Conservation (phyloP, 768 basidiomycete species). For the Collybiopsis confluens region DNA sequence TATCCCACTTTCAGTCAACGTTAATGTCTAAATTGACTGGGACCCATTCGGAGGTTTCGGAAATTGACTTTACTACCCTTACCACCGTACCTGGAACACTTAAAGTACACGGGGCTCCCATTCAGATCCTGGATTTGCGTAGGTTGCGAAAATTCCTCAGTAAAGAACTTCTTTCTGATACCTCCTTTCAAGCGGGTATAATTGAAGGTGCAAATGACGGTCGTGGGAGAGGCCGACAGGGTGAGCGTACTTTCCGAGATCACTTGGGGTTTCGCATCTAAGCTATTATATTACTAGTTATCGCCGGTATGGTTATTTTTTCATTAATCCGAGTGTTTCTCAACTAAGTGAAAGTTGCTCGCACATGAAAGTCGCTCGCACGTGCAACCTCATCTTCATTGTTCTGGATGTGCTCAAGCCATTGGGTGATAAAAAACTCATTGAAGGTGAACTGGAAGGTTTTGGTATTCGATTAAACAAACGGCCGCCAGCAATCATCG, state of each 20-base stretch:
- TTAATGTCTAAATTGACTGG: slow-evolving; percentile 96
- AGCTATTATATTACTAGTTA: slow-evolving; percentile 42
- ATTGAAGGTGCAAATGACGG: slow-evolving; percentile 98
- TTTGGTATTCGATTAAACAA: slow-evolving; percentile 98
- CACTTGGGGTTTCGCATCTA: neutral
- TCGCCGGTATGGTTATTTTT: slow-evolving; percentile 57
- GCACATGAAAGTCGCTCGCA: slow-evolving; percentile 89
- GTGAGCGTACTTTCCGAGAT: slow-evolving; percentile 32
- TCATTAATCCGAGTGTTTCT: slow-evolving; percentile 10
- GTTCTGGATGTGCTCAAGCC: slow-evolving; percentile 98
- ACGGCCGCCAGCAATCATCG: slow-evolving; percentile 80
- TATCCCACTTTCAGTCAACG: slow-evolving; percentile 55
- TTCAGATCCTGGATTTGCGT: slow-evolving; percentile 93
- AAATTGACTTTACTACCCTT: slow-evolving; percentile 94
- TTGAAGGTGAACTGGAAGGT: slow-evolving; percentile 93
- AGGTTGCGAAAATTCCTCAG: slow-evolving; percentile 23
- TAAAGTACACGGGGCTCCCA: slow-evolving; percentile 92
- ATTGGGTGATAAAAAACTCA: slow-evolving; percentile 89
- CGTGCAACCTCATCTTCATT: slow-evolving; percentile 98
- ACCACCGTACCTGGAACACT: slow-evolving; percentile 55
- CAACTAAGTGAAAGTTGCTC: slow-evolving; percentile 62
- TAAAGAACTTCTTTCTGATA: neutral
- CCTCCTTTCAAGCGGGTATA: slow-evolving; percentile 70
- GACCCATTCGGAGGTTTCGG: slow-evolving; percentile 93
- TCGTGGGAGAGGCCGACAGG: slow-evolving; percentile 93